These are phyloP conservation scores for Tricholoma saponaceum DNA, from an alignment of 768 basidiomycete species.

Conservation along the genomic window DNA sequence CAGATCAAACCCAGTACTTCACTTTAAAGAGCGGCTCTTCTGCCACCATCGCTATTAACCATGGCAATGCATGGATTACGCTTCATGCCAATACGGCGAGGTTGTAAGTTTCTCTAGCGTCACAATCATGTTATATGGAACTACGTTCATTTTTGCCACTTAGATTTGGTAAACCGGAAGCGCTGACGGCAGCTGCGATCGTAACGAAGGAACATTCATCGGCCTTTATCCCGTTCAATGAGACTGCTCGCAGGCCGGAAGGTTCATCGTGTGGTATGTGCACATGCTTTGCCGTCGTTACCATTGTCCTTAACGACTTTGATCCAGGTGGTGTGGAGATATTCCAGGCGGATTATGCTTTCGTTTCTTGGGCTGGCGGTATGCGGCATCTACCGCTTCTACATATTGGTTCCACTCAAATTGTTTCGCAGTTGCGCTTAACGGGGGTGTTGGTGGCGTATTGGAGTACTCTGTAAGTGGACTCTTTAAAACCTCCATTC, in stretches of 20 bases:
- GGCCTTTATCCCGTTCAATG: conserved; percentile 28
- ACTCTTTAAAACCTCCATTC: neutral
- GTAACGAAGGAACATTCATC: conserved; percentile 20
- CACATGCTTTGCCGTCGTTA: neutral
- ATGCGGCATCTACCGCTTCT: neutral
- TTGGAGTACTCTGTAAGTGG: neutral
- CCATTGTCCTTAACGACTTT: neutral
- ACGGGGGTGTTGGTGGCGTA: neutral
- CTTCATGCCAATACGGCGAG: neutral
- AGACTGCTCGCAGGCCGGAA: conserved; percentile 14
- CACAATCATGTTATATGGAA: neutral
- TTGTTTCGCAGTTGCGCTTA: neutral
- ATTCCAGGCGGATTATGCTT: conserved; percentile 22
- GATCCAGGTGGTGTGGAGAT: conserved; percentile 9
- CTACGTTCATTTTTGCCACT: neutral
- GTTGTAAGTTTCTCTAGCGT: neutral
- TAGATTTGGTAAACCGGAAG: conserved; percentile 28
- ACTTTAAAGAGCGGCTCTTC: neutral
- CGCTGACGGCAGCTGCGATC: conserved; percentile 25
- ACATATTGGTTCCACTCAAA: neutral
- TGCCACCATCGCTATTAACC: neutral
- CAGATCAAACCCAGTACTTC: neutral
- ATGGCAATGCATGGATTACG: neutral
- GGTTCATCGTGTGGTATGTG: conserved; percentile 16
- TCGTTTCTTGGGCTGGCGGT: conserved; percentile 19